phyloP scores from a whole-genome alignment of 192 early-diverging fungal species.

The Coemansia interrupta region DNA sequence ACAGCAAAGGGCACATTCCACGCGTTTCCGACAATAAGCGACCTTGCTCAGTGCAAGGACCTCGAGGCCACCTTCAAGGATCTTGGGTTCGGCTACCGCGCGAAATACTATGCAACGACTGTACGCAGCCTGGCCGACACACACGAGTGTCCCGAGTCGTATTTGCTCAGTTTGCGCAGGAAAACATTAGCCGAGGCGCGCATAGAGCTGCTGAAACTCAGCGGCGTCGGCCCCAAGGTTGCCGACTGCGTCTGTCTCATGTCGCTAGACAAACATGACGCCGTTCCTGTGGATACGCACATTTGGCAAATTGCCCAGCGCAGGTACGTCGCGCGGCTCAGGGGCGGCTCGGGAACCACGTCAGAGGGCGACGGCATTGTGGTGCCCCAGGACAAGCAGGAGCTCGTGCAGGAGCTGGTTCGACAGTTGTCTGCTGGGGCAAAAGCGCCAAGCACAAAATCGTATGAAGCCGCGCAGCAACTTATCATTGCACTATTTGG shows the following conservation, averaged over 20 bases:
- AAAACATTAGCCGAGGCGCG: slow-evolving; percentile 58
- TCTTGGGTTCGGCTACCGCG: slow-evolving; percentile 93
- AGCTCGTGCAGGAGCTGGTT: slow-evolving; percentile 30
- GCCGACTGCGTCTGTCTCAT: slow-evolving; percentile 95
- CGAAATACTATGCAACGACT: slow-evolving; percentile 81
- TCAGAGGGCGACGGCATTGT: neutral
- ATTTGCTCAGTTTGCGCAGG: slow-evolving; percentile 62
- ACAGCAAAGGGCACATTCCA: slow-evolving; percentile 50
- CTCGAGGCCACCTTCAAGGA: slow-evolving; percentile 64
- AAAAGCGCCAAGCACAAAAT: slow-evolving; percentile 64
- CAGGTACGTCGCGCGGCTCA: slow-evolving; percentile 61
- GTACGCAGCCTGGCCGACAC: slow-evolving; percentile 54
- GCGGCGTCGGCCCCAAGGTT: slow-evolving; percentile 93
- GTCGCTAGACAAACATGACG: slow-evolving; percentile 78
- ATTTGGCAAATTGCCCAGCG: slow-evolving; percentile 90
- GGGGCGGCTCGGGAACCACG: neutral
- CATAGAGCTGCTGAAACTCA: slow-evolving; percentile 62
- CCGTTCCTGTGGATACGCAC: slow-evolving; percentile 91
- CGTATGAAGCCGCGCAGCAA: slow-evolving; percentile 68
- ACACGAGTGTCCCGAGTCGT: slow-evolving; percentile 54
- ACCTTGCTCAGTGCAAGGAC: slow-evolving; percentile 49
- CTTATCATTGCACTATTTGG: slow-evolving; percentile 78
- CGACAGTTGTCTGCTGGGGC: slow-evolving; percentile 8
- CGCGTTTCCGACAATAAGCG: slow-evolving; percentile 65
- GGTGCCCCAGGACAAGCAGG: slow-evolving; percentile 9